These are phyloP conservation scores for Fomitopsis pinicola DNA, from an alignment of 1,284 basidiomycete genomes.

Conservation along the genomic window DNA sequence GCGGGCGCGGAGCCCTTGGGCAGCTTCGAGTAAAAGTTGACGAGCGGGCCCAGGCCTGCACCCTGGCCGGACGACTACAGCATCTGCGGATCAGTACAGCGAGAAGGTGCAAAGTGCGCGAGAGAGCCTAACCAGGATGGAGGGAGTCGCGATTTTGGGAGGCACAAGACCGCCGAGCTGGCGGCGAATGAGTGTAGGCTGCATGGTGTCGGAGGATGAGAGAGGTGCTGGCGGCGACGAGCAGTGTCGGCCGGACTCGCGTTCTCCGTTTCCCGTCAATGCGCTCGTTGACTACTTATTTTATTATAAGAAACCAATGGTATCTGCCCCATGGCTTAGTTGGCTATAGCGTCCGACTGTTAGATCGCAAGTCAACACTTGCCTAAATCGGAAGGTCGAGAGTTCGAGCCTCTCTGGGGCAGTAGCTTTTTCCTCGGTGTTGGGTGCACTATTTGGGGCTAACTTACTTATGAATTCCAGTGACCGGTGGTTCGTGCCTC, in stretches of 20 bases:
- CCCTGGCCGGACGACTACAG: conserved; percentile 52
- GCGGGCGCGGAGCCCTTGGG: conserved; percentile 76
- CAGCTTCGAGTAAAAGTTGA: conserved; percentile 92
- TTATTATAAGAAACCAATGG: conserved; percentile 34
- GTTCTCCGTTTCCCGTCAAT: neutral
- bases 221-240: neutral
- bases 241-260: neutral
- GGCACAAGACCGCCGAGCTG: conserved; percentile 82
- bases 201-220: conserved; percentile 47
- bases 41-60: conserved; percentile 77
- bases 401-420: conserved; percentile 74
- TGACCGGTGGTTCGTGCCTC: too few species aligned
- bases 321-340: conserved; percentile 76
- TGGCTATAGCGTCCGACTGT: conserved; percentile 83
- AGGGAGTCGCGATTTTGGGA: conserved; percentile 92
- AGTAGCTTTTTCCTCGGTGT: conserved; percentile 24
- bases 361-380: conserved; percentile 47
- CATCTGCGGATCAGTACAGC: neutral
- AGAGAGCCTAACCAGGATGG: conserved; percentile 68
- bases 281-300: neutral
- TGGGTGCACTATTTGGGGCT: too few species aligned
- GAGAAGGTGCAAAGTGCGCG: too few species aligned
- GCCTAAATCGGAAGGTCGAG: conserved; percentile 70
- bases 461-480: too few species aligned
- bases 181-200: conserved; percentile 79